Conservation (phyloP, 306 rosid genomes). For the Sphenostylis stenocarpa region DNA sequence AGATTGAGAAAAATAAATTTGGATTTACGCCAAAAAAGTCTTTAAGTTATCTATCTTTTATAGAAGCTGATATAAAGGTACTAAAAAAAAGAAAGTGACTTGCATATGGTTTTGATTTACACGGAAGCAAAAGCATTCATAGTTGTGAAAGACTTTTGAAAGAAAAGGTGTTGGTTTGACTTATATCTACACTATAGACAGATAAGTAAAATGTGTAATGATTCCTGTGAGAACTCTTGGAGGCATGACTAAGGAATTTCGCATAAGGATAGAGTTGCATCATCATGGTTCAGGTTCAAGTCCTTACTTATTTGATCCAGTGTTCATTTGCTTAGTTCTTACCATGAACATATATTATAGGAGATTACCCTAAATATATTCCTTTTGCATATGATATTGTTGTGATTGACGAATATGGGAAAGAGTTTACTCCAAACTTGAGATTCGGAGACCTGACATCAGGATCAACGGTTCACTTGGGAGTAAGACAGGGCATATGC, state of each 20-base stretch:
- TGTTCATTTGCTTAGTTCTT: background rate
- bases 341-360: background rate
- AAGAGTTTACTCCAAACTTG: background rate
- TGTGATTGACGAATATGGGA: background rate
- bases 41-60: background rate
- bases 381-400: background rate
- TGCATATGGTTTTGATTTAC: background rate
- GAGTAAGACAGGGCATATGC: background rate
- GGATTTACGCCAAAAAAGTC: background rate
- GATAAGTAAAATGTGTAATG: too few species aligned
- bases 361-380: background rate
- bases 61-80: background rate
- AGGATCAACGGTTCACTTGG: background rate
- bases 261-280: too few species aligned
- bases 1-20: background rate
- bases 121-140: background rate
- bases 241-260: background rate
- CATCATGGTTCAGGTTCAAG: too few species aligned
- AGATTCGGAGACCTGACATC: background rate
- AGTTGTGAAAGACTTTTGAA: background rate
- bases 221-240: background rate
- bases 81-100: background rate
- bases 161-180: background rate
- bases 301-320: background rate
- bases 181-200: too few species aligned